phyloP scores from a whole-genome alignment of 306 rosid genomes.

The Acacia melanoxylon region DNA sequence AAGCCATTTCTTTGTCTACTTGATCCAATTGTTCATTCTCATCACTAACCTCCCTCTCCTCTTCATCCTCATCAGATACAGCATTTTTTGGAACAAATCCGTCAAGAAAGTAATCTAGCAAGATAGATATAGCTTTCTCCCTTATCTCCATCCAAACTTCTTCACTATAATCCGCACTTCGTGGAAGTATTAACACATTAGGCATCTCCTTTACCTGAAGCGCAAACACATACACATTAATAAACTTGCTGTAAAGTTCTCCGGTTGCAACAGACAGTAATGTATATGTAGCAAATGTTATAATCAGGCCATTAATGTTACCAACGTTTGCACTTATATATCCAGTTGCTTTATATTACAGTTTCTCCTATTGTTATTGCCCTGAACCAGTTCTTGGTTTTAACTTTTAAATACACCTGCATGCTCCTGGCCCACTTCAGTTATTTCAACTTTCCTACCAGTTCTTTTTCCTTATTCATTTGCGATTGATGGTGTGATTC shows the following conservation, averaged over 20 bases:
- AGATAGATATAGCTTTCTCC: slow-evolving; percentile 85
- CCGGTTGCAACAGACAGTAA: slow-evolving; percentile 9
- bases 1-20: slow-evolving; percentile 55
- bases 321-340: slow-evolving; percentile 5
- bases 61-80: slow-evolving; percentile 73
- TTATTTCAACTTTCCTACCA: neutral
- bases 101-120: slow-evolving; percentile 84
- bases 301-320: neutral
- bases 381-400: neutral
- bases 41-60: slow-evolving; percentile 63
- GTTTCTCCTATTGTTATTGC: slow-evolving; percentile 22
- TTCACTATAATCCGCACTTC: slow-evolving; percentile 99
- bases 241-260: slow-evolving; percentile 2
- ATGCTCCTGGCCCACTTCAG: neutral
- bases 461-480: neutral
- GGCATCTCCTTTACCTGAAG: slow-evolving; percentile 99
- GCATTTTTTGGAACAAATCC: slow-evolving; percentile 79
- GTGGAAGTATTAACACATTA: slow-evolving; percentile 96
- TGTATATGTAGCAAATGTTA: neutral
- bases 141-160: slow-evolving; percentile 99
- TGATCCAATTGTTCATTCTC: slow-evolving; percentile 67
- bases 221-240: slow-evolving; percentile 29
- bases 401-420: slow-evolving; percentile 5
- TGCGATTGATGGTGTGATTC: neutral
- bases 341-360: slow-evolving; percentile 9